A percentile compares a stretch with the other conserved stretches of the same genome.
phyloP scores from a whole-genome alignment of 1,284 basidiomycete species.

The Takashimella koratensis region DNA sequence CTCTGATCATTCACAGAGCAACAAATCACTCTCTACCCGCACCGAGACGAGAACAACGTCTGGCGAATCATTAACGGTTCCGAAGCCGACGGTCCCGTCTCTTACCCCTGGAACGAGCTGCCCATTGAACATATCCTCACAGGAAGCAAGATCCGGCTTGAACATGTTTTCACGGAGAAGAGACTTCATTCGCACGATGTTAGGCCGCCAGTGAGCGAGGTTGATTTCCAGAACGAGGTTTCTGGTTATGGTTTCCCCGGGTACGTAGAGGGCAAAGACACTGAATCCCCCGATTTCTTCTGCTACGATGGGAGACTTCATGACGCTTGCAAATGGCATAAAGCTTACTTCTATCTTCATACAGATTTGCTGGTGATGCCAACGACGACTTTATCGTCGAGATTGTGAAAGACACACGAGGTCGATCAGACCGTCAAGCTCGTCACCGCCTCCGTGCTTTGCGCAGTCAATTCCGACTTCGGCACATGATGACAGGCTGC shows the following conservation, averaged over 20 bases:
- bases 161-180: slow-evolving; percentile 77
- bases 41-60: slow-evolving; percentile 86
- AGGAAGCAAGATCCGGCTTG: slow-evolving; percentile 72
- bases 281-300: too few species aligned
- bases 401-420: slow-evolving; percentile 58
- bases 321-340: too few species aligned
- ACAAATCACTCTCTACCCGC: slow-evolving; percentile 97
- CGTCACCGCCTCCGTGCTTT: slow-evolving; percentile 71
- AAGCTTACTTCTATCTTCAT: neutral
- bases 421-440: slow-evolving; percentile 62
- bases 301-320: too few species aligned
- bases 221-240: slow-evolving; percentile 99
- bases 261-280: slow-evolving; percentile 40
- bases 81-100: slow-evolving; percentile 48
- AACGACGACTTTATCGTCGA: slow-evolving; percentile 97
- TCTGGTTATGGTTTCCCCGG: slow-evolving; percentile 87
- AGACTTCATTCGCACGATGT: slow-evolving; percentile 91
- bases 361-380: slow-evolving; percentile 58
- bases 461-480: slow-evolving; percentile 75
- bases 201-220: slow-evolving; percentile 92
- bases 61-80: slow-evolving; percentile 79
- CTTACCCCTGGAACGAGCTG: slow-evolving; percentile 57
- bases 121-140: slow-evolving; percentile 65
- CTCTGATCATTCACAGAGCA: slow-evolving; percentile 61
- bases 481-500: slow-evolving; percentile 84